These are phyloP conservation scores for Daldinia loculata DNA, from an alignment of 495 filamentous ascomycete species.

Conservation along the genomic window DNA sequence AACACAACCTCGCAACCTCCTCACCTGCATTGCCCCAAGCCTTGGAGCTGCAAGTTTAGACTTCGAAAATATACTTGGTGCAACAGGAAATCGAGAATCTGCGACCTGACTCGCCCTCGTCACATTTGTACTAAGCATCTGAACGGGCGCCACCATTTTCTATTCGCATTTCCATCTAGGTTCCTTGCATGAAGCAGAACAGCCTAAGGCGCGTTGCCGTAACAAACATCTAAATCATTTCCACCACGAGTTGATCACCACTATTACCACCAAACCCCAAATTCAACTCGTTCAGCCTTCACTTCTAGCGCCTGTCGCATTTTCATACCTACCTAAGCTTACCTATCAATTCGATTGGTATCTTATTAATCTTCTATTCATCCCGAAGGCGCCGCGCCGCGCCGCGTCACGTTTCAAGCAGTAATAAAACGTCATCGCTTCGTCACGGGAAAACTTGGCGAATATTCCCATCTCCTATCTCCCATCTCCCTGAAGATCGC, in stretches of 20 bases:
- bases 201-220: conserved; percentile 39
- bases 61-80: conserved; percentile 12
- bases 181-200: conserved; percentile 38
- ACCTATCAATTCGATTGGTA: conserved; percentile 43
- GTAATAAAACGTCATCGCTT: conserved; percentile 37
- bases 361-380: conserved; percentile 18
- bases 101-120: conserved; percentile 2
- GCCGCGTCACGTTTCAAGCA: conserved; percentile 36
- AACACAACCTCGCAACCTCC: conserved; percentile 9
- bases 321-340: conserved; percentile 5
- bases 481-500: conserved; percentile 37
- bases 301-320: conserved; percentile 20
- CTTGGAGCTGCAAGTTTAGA: conserved; percentile 5
- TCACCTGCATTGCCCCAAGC: conserved; percentile 1
- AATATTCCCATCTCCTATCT: conserved; percentile 15
- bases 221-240: conserved; percentile 25
- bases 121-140: not conserved
- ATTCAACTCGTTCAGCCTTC: not conserved
- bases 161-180: conserved; percentile 7
- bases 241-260: conserved; percentile 33
- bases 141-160: not conserved
- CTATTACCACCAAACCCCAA: conserved; percentile 2
- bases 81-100: conserved; percentile 23
- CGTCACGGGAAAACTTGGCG: conserved; percentile 26
- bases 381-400: conserved; percentile 6